Percentiles rank a stretch among this genome's conserved stretches.
phyloP scores from a whole-genome alignment of 257 asterid species.

The Nicotiana sylvestris region DNA sequence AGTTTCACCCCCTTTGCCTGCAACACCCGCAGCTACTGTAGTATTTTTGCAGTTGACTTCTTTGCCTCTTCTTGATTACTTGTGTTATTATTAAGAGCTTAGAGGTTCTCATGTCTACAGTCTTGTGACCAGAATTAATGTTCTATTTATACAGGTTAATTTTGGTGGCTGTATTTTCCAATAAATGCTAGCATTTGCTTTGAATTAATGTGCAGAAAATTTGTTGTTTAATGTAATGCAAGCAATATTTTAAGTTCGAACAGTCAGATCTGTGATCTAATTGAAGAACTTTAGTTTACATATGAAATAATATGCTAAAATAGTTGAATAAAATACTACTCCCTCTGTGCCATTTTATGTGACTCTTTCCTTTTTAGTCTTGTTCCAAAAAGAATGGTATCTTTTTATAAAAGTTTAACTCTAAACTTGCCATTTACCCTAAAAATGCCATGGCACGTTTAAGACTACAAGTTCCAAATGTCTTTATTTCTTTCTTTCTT shows the following conservation, averaged over 20 bases:
- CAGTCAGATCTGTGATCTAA: background rate
- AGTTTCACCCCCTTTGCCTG: background rate
- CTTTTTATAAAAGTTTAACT: background rate
- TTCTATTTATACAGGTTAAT: constrained; percentile 1
- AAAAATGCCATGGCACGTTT: background rate
- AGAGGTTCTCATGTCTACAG: background rate
- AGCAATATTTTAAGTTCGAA: background rate
- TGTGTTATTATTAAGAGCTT: background rate
- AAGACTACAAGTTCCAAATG: background rate
- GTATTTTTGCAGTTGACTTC: background rate
- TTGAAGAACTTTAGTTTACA: background rate
- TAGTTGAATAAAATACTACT: background rate
- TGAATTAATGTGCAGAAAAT: background rate
- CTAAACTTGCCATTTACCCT: background rate
- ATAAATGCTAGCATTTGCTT: background rate
- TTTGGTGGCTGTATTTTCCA: background rate
- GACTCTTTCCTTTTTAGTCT: background rate
- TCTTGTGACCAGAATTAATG: background rate
- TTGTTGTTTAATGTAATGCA: background rate
- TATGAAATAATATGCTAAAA: background rate
- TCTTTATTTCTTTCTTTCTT: background rate
- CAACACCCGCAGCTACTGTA: background rate
- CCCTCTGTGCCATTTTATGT: background rate
- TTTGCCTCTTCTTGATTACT: background rate
- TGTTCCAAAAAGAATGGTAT: background rate